phyloP scores from a whole-genome alignment of 2,329 filamentous ascomycete genomes.

The Fusarium pseudocircinatum region DNA sequence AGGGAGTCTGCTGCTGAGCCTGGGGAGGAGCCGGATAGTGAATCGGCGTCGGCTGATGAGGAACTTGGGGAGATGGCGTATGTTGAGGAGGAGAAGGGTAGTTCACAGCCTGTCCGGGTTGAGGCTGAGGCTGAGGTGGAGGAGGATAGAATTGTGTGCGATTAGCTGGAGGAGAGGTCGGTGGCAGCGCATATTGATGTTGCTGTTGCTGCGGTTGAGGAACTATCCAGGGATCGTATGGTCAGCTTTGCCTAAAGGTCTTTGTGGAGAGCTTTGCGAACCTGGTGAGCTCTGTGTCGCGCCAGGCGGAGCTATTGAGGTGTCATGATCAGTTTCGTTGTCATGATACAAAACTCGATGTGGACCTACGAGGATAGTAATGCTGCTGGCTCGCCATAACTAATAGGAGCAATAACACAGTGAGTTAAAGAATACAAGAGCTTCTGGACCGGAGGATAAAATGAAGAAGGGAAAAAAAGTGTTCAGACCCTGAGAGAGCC shows the following conservation, averaged over 20 bases:
- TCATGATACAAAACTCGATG: slow-evolving; percentile 22
- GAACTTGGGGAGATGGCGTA: slow-evolving; percentile 38
- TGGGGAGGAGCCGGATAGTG: slow-evolving; percentile 39
- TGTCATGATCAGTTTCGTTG: slow-evolving; percentile 34
- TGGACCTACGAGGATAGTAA: slow-evolving; percentile 59
- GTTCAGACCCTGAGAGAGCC: slow-evolving; percentile 6
- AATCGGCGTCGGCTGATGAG: slow-evolving; percentile 24
- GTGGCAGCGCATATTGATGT: slow-evolving; percentile 58
- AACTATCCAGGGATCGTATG: slow-evolving; percentile 20
- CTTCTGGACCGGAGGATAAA: neutral
- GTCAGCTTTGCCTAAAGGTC: slow-evolving; percentile 20
- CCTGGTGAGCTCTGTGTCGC: slow-evolving; percentile 45
- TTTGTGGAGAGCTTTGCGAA: slow-evolving; percentile 23
- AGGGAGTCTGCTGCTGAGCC: slow-evolving; percentile 36
- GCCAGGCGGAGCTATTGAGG: slow-evolving; percentile 53
- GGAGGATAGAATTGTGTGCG: slow-evolving; percentile 57
- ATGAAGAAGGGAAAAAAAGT: slow-evolving; percentile 1
- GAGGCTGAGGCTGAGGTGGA: slow-evolving; percentile 50
- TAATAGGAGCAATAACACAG: neutral
- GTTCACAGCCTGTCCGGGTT: slow-evolving; percentile 43
- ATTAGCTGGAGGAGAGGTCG: slow-evolving; percentile 58
- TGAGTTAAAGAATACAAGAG: neutral
- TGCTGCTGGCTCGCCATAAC: slow-evolving; percentile 54
- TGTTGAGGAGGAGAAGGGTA: slow-evolving; percentile 41
- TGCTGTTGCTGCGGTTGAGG: slow-evolving; percentile 42